Evolutionary conservation across 148 eudicot genomes (phyloP).

Genomic region (Arbutus unedo): DNA sequence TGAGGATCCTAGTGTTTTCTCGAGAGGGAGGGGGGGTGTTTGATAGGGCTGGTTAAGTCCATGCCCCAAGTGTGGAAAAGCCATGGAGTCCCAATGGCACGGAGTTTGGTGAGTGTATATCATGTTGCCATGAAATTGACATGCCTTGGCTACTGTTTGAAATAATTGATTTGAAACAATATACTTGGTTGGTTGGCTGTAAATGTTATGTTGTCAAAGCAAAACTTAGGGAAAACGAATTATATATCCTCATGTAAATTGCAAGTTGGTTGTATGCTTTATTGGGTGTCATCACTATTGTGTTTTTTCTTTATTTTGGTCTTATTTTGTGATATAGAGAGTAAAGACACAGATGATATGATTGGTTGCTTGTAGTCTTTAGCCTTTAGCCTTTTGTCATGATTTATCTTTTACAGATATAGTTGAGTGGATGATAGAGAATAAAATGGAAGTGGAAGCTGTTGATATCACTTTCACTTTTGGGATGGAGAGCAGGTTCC

Average conservation of each 20-base stretch:
- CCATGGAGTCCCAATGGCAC: too few relatives aligned
- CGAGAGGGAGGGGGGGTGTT: too few relatives aligned
- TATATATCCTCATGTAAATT: neutral
- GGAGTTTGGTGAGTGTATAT: too few relatives aligned
- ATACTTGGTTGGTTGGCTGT: too few relatives aligned
- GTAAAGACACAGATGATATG: neutral
- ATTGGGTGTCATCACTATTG: neutral
- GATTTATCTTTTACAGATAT: conserved; percentile 31
- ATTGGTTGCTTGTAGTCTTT: conserved; percentile 8
- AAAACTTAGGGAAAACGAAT: too few relatives aligned
- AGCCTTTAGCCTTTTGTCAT: neutral
- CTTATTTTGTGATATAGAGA: neutral
- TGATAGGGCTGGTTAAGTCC: too few relatives aligned
- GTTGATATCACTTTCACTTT: conserved; percentile 42
- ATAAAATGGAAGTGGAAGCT: conserved; percentile 43
- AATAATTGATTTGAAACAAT: too few relatives aligned
- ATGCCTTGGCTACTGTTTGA: too few relatives aligned
- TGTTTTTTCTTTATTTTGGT: neutral
- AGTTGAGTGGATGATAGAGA: conserved; percentile 40
- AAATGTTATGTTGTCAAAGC: too few relatives aligned
- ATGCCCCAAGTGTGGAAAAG: too few relatives aligned
- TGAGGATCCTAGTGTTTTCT: too few relatives aligned
- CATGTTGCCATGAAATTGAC: too few relatives aligned
- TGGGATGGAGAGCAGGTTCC: conserved; percentile 40
- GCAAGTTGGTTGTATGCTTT: neutral